phyloP scores from a whole-genome alignment of 2,329 filamentous ascomycete species.

The Colletotrichum sp. region DNA sequence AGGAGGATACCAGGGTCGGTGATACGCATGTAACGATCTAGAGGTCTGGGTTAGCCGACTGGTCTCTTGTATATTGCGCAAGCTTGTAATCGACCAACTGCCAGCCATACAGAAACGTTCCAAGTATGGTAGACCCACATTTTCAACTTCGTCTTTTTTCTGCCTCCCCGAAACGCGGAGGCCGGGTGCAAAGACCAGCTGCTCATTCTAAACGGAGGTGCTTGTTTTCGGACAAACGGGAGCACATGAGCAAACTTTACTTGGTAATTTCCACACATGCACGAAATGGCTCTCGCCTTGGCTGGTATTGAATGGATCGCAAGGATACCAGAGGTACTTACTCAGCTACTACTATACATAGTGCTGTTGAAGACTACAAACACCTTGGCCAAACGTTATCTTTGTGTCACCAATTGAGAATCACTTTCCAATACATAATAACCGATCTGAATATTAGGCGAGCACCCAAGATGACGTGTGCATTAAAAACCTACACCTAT shows the following conservation, averaged over 20 bases:
- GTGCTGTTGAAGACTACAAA: background rate
- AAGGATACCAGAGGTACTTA: background rate
- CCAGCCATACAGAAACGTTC: background rate
- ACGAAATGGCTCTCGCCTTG: background rate
- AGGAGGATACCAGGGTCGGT: background rate
- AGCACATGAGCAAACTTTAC: background rate
- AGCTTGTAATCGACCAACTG: background rate
- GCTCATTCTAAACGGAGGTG: background rate
- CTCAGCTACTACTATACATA: background rate
- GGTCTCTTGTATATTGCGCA: background rate
- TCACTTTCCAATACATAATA: background rate
- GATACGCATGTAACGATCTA: background rate
- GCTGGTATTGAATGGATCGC: background rate
- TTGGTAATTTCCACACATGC: background rate
- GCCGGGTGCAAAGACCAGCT: background rate
- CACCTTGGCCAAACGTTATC: background rate
- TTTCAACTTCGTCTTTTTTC: background rate
- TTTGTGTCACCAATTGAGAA: background rate
- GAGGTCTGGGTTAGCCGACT: background rate
- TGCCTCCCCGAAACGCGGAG: background rate
- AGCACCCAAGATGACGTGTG: rapidly evolving
- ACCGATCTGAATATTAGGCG: background rate
- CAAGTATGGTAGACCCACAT: background rate
- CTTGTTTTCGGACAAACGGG: background rate
- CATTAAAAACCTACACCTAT: background rate